Evolutionary conservation across 257 asterid genomes (phyloP).

Genomic region (Solanum microdontum): DNA sequence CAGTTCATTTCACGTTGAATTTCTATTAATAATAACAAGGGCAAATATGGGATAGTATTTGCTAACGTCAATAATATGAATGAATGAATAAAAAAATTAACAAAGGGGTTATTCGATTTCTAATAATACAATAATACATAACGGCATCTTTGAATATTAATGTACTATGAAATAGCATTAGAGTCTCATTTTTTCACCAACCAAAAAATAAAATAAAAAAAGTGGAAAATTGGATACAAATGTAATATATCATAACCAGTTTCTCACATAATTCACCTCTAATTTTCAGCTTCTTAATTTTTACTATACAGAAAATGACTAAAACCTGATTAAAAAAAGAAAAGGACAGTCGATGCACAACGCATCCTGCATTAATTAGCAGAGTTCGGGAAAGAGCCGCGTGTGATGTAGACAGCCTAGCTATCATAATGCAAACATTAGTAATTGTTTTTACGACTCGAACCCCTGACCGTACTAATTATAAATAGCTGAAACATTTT

Average conservation of each 20-base stretch:
- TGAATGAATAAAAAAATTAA: background rate
- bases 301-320: background rate
- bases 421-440: background rate
- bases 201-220: background rate
- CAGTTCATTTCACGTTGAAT: background rate
- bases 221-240: background rate
- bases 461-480: background rate
- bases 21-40: background rate
- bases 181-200: background rate
- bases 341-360: background rate
- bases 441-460: background rate
- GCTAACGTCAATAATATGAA: background rate
- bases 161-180: background rate
- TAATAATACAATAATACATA: background rate
- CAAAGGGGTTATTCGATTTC: background rate
- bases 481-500: background rate
- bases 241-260: background rate
- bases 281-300: constrained; percentile 4
- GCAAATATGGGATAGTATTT: background rate
- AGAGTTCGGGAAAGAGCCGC: rapidly evolving
- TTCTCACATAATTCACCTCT: constrained; percentile 45
- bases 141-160: background rate
- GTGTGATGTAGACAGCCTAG: background rate
- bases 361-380: background rate
- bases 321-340: background rate